Evolutionary conservation across 371 early-diverging fungal species (phyloP).

Genomic region (Syncephalastrum racemosum): DNA sequence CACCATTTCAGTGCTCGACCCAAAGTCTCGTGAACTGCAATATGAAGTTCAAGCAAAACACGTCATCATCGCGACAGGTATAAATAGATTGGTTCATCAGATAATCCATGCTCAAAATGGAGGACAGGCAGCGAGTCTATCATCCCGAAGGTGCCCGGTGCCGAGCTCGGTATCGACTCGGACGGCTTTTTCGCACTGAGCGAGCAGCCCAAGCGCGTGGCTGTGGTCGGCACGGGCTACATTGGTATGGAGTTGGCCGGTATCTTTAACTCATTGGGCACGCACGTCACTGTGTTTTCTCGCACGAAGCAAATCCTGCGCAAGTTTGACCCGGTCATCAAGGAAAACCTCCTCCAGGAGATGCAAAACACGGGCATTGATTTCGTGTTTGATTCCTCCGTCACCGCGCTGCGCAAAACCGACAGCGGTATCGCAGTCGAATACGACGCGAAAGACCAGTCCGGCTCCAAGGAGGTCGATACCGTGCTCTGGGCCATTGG

Average conservation of each 20-base stretch:
- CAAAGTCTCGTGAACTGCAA: conserved; percentile 25
- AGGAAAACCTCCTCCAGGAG: conserved; percentile 77
- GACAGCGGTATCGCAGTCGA: conserved; percentile 25
- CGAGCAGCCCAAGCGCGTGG: conserved; percentile 88
- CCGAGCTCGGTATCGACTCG: conserved; percentile 85
- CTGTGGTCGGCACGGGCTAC: conserved; percentile 87
- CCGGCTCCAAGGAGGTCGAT: conserved; percentile 57
- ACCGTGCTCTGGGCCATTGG: conserved; percentile 88
- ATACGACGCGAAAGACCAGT: conserved; percentile 42
- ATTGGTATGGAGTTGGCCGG: conserved; percentile 98
- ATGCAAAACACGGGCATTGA: conserved; percentile 73
- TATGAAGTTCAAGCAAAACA: conserved; percentile 71
- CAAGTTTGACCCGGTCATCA: conserved; percentile 88
- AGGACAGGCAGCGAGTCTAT: conserved; percentile 67
- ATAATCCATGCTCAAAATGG: no score
- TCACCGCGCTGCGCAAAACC: conserved; percentile 47
- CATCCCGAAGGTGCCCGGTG: conserved; percentile 79
- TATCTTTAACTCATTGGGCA: conserved; percentile 87
- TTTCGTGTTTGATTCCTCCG: conserved; percentile 69
- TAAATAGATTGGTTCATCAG: neutral
- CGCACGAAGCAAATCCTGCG: conserved; percentile 87
- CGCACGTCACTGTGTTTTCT: conserved; percentile 85
- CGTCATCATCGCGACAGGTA: conserved; percentile 89
- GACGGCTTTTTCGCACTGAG: conserved; percentile 97
- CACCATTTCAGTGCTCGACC: conserved; percentile 70